A percentile compares a stretch with the other conserved stretches of the same genome.
phyloP scores from a whole-genome alignment of 352 stramenopile species.

The Globisporangium okanoganense region DNA sequence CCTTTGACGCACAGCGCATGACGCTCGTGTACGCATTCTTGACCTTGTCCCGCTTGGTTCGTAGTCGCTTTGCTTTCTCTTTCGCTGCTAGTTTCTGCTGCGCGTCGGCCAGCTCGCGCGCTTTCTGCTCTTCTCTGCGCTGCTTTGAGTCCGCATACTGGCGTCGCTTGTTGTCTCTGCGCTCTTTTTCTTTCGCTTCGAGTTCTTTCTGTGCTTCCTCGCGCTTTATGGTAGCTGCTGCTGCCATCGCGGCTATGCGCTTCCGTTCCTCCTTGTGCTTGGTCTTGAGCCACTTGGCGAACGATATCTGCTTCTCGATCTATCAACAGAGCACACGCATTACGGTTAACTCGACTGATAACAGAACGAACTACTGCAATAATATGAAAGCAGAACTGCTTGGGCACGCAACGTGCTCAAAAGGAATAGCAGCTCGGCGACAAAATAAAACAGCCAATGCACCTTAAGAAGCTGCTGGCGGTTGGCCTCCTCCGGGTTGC shows the following conservation, averaged over 20 bases:
- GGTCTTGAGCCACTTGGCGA: constrained; percentile 37
- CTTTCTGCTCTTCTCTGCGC: neutral
- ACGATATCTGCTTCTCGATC: constrained; percentile 45
- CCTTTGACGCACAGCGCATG: constrained; percentile 11
- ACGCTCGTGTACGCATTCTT: constrained; percentile 1
- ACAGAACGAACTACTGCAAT: no score
- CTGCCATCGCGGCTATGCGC: neutral
- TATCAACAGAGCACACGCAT: constrained; percentile 8
- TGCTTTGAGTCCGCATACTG: constrained; percentile 8
- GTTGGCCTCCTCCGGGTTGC: constrained; percentile 35
- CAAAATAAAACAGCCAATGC: neutral
- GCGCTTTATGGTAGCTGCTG: constrained; percentile 11
- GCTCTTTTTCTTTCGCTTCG: constrained; percentile 15
- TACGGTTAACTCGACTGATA: no score
- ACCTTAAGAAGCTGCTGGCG: constrained; percentile 50
- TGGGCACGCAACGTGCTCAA: no score
- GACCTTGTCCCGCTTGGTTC: constrained; percentile 8
- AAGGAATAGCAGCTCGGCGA: no score
- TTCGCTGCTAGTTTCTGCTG: neutral
- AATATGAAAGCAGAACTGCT: no score
- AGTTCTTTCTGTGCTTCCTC: constrained; percentile 11
- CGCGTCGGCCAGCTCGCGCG: neutral
- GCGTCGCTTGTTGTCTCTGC: constrained; percentile 16
- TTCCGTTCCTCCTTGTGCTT: constrained; percentile 17
- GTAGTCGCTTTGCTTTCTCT: neutral